These are phyloP conservation scores for Ephemerocybe angulata DNA, from an alignment of 768 basidiomycete genomes.

Conservation along the genomic window DNA sequence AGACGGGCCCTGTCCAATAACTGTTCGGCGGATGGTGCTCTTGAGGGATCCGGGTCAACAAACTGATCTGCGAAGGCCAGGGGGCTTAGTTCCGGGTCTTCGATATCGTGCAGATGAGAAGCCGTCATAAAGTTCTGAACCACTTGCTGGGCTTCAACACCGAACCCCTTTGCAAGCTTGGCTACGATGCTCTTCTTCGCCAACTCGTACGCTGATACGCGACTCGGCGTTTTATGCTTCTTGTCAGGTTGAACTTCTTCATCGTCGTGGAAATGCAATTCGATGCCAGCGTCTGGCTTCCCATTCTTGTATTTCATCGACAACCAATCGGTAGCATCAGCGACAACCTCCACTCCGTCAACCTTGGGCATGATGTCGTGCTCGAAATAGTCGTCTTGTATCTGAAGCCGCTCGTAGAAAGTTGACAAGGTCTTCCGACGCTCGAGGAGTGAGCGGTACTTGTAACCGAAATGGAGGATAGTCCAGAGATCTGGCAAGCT, in stretches of 20 bases:
- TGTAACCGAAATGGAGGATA: constrained; percentile 84
- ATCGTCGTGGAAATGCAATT: constrained; percentile 71
- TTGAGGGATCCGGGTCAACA: constrained; percentile 61
- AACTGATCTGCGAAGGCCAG: constrained; percentile 83
- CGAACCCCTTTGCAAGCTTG: constrained; percentile 86
- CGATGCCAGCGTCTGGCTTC: constrained; percentile 51
- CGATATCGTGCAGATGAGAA: constrained; percentile 62
- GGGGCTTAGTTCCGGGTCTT: constrained; percentile 81
- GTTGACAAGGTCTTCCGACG: constrained; percentile 59
- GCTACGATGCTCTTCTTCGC: constrained; percentile 76
- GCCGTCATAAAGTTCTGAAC: constrained; percentile 76
- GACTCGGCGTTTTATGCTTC: constrained; percentile 79
- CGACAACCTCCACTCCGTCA: constrained; percentile 83
- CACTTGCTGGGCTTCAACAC: constrained; percentile 75
- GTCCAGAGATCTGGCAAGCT: constrained; percentile 82
- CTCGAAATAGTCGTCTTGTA: constrained; percentile 74
- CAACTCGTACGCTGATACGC: constrained; percentile 79
- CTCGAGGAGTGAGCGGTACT: constrained; percentile 82
- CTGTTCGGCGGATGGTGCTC: constrained; percentile 59
- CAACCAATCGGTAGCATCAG: constrained; percentile 91
- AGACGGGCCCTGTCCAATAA: constrained; percentile 71
- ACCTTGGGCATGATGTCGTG: constrained; percentile 61
- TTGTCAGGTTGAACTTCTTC: constrained; percentile 46
- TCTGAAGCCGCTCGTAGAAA: constrained; percentile 65
- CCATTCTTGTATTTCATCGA: constrained; percentile 77